phyloP scores from a whole-genome alignment of 768 basidiomycete genomes.

The Dacryopinax spathularia region DNA sequence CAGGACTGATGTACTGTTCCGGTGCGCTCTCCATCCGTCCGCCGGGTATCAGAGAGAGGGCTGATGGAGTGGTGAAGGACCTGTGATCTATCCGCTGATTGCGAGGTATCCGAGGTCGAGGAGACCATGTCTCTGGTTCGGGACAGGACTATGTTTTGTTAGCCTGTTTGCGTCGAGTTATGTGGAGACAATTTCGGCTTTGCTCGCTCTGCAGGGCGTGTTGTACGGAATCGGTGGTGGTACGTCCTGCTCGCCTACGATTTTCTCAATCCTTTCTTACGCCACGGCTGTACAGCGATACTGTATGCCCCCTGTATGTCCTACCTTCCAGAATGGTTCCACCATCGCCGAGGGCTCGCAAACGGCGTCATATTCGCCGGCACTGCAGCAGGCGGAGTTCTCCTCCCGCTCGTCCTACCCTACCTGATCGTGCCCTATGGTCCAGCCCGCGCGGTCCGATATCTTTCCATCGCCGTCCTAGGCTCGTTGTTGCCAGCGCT shows the following conservation, averaged over 20 bases:
- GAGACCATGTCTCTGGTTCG: constrained; percentile 17
- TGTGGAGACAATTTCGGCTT: constrained; percentile 15
- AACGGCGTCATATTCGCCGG: constrained; percentile 25
- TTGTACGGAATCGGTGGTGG: constrained; percentile 24
- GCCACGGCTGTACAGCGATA: constrained; percentile 11
- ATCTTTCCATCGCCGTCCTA: constrained; percentile 15
- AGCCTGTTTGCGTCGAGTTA: constrained; percentile 21
- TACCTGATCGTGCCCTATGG: constrained; percentile 19
- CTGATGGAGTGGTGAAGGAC: constrained; percentile 12
- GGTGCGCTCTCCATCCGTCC: constrained; percentile 25
- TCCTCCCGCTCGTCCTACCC: constrained; percentile 20
- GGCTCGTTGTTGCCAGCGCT: constrained; percentile 16
- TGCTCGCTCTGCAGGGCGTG: constrained; percentile 22
- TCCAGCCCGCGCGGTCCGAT: constrained; percentile 16
- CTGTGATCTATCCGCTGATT: constrained; percentile 19
- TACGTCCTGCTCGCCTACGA: constrained; percentile 10
- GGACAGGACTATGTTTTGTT: constrained; percentile 15
- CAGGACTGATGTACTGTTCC: constrained; percentile 23
- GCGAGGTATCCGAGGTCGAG: constrained; percentile 18
- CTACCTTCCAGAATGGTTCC: constrained; percentile 25
- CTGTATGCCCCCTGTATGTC: constrained; percentile 20
- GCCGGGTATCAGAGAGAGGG: constrained; percentile 17
- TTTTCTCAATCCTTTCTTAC: neutral
- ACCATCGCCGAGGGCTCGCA: constrained; percentile 21
- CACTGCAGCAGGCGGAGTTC: constrained; percentile 19